These are phyloP conservation scores for Termitomyces sp. DNA, from an alignment of 768 basidiomycete genomes.

Conservation along the genomic window DNA sequence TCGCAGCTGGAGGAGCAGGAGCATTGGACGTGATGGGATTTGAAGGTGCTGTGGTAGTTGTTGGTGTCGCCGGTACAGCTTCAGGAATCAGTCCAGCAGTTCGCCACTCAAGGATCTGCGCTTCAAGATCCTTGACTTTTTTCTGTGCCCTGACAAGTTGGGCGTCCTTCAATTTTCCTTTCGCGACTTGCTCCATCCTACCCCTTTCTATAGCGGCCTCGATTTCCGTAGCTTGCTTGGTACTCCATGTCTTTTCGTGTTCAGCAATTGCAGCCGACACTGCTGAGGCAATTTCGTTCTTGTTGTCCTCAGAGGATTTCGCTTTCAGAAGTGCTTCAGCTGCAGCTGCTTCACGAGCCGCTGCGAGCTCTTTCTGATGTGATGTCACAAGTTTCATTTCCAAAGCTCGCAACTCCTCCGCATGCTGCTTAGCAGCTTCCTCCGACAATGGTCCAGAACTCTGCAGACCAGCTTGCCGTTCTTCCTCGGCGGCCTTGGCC, in stretches of 20 bases:
- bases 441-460: slow-evolving; percentile 18
- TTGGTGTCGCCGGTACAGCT: slow-evolving; percentile 17
- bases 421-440: slow-evolving; percentile 46
- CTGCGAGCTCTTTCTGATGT: slow-evolving; percentile 48
- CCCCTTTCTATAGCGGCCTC: slow-evolving; percentile 65
- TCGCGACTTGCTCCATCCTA: slow-evolving; percentile 54
- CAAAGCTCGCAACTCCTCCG: slow-evolving; percentile 52
- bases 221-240: slow-evolving; percentile 50
- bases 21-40: slow-evolving; percentile 15
- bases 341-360: slow-evolving; percentile 43
- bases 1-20: slow-evolving; percentile 1
- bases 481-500: slow-evolving; percentile 40
- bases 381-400: slow-evolving; percentile 47
- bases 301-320: slow-evolving; percentile 24
- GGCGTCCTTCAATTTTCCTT: slow-evolving; percentile 64
- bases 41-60: slow-evolving; percentile 18
- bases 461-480: slow-evolving; percentile 35
- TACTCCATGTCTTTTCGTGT: slow-evolving; percentile 40
- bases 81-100: slow-evolving; percentile 43
- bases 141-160: slow-evolving; percentile 58
- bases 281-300: slow-evolving; percentile 40
- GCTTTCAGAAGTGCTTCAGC: slow-evolving; percentile 28
- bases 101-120: slow-evolving; percentile 53
- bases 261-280: slow-evolving; percentile 44
- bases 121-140: slow-evolving; percentile 65